phyloP scores from a whole-genome alignment of 352 stramenopile genomes.

The Phytopythium mirpurense region DNA sequence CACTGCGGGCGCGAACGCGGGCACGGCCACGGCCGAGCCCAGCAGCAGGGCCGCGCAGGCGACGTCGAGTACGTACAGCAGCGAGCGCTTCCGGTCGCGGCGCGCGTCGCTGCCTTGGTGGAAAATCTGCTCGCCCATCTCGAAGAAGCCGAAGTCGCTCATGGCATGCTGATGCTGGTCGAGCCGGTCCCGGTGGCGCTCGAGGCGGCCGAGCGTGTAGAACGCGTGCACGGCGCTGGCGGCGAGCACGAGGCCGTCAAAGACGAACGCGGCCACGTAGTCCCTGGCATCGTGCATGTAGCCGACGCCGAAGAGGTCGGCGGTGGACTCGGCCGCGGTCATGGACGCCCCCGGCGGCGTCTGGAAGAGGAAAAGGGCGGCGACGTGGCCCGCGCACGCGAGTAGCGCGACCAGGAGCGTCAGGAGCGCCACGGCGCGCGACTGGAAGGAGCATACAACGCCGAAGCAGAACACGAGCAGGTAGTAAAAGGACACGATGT shows the following conservation, averaged over 20 bases:
- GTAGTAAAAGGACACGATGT: conserved; percentile 61
- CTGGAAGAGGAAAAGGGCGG: conserved; percentile 21
- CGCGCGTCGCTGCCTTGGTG: conserved; percentile 23
- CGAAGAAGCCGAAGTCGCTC: conserved; percentile 55
- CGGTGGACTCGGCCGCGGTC: conserved; percentile 13
- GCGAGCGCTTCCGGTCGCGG: conserved; percentile 16
- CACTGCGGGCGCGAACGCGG: conserved; percentile 41
- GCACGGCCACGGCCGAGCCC: conserved; percentile 50
- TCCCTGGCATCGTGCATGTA: conserved; percentile 26
- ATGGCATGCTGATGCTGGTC: conserved; percentile 22
- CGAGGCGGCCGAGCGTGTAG: conserved; percentile 42
- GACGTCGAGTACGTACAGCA: conserved; percentile 36
- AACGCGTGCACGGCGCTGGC: conserved; percentile 60
- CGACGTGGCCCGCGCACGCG: conserved; percentile 39
- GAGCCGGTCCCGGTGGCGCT: conserved; percentile 3
- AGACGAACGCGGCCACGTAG: conserved; percentile 40
- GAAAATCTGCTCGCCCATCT: conserved; percentile 40
- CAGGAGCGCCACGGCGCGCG: conserved; percentile 28
- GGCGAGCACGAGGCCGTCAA: conserved; percentile 56
- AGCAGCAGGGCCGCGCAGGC: conserved; percentile 52
- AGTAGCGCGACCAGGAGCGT: conserved; percentile 42
- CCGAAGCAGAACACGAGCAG: conserved; percentile 64
- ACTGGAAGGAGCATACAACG: conserved; percentile 61
- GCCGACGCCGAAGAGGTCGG: conserved; percentile 37
- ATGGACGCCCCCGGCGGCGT: not conserved